A percentile compares a stretch with the other conserved stretches of the same genome.
These are phyloP conservation scores for Podospora conica DNA, from an alignment of 495 filamentous ascomycete species.

Conservation along the genomic window DNA sequence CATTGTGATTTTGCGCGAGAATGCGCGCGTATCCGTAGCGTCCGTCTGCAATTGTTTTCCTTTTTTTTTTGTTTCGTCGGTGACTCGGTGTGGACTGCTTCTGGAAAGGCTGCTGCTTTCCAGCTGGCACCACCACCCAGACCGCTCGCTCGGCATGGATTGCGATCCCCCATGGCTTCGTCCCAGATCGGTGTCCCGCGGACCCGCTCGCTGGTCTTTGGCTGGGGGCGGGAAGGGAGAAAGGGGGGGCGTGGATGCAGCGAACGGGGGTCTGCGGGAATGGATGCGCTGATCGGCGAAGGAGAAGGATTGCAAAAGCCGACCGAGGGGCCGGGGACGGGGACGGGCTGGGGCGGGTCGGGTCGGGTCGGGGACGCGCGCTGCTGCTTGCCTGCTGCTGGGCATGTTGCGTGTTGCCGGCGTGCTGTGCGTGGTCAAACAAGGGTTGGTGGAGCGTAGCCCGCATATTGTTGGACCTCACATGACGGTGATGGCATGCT, in stretches of 20 bases:
- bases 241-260: background rate
- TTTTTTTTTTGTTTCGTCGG: background rate
- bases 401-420: background rate
- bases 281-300: background rate
- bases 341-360: background rate
- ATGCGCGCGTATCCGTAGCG: background rate
- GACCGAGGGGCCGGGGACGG: background rate
- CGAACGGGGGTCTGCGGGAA: background rate
- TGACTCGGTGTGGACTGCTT: background rate
- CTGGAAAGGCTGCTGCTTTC: background rate
- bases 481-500: background rate
- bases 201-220: background rate
- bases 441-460: background rate
- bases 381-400: background rate
- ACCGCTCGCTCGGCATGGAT: background rate
- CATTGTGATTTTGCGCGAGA: background rate
- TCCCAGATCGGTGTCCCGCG: slow-evolving; percentile 1
- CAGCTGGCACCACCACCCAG: background rate
- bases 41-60: background rate
- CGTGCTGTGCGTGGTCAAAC: background rate
- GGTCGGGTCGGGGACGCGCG: background rate
- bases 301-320: background rate
- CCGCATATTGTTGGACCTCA: background rate
- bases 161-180: background rate
- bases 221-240: background rate